Base-by-base conservation (phyloP, 2,329 filamentous ascomycete genomes). In the Botrytis byssoidea region DNA sequence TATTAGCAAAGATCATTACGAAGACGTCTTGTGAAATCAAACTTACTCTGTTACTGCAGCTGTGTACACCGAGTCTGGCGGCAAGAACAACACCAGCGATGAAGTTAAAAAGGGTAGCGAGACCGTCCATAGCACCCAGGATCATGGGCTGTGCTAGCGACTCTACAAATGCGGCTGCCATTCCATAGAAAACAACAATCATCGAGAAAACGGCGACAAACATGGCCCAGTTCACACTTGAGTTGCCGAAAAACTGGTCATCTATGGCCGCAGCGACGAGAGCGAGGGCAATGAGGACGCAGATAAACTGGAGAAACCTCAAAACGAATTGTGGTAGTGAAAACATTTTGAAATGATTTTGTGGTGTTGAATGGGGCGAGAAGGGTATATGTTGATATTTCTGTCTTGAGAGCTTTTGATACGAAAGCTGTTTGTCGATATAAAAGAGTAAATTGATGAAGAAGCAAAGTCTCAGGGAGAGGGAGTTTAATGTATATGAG, bases 11-110 rank as follows among this genome's bases (percentile, higher is more conserved):
- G 14, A 12, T 25, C 40, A 42, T 32, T 20, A 16, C n/a, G n/a
- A 10, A 48, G 4, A 37, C 16, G 40, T 4, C 35, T 37, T n/a
- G 44, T 4, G 4, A 8, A 32, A 42, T 37, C 70, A 46, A 37
- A 84, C 87, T 77, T 84, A 89, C 88, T 66, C 70, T 32, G 79
- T 90, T 88, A 78, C 85, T 84, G 83, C 93, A 95, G 86, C 92
- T 90, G 80, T 90, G 88, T 10, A 87, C 89, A n/a, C 84, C 83
- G 14, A 95, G 86, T 82, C 91, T 90, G 37, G 91, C 90, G 7
- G 93, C 88, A 60, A 93, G 86, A 16, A 93, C 92, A 74, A 95
- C 86, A 75, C 88, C 92, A 73, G 85, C 88, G 81, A 93, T 90
- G 79, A 94, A 89, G 77, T 88, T 91, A 85, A 95, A 79, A 72